Evolutionary conservation across 1,284 basidiomycete genomes (phyloP).

Genomic region (Cutaneotrichosporon dermatis): DNA sequence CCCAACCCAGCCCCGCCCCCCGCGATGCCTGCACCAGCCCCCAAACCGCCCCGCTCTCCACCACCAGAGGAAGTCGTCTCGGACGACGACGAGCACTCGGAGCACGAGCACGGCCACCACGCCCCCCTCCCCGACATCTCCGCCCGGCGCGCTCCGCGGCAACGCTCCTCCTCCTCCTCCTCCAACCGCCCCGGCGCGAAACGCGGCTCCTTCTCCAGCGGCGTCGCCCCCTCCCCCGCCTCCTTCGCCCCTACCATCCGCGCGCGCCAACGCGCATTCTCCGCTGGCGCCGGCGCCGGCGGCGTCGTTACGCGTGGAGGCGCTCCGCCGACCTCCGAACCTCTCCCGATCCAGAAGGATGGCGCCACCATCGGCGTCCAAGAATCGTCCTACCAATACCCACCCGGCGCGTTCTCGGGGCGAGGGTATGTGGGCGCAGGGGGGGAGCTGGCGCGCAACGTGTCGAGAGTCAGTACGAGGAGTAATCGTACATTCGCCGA

Average conservation of each 20-base stretch:
- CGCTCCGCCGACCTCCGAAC: neutral
- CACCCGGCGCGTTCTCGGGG: too few relatives aligned
- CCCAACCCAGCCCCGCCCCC: too few relatives aligned
- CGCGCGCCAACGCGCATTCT: constrained; percentile 11
- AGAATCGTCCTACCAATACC: neutral
- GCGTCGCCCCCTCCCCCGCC: neutral
- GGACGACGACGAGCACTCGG: neutral
- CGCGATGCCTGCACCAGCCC: too few relatives aligned
- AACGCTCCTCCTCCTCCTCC: neutral
- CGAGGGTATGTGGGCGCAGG: neutral
- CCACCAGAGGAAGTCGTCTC: too few relatives aligned
- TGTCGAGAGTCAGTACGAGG: constrained; percentile 15
- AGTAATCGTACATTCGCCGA: constrained; percentile 19
- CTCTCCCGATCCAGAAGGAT: neutral
- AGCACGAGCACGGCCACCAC: constrained; percentile 4
- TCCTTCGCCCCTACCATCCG: neutral
- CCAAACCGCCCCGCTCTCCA: too few relatives aligned
- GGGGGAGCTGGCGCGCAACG: constrained; percentile 13
- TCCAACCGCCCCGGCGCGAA: neutral
- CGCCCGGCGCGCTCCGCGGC: neutral
- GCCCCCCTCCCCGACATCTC: constrained; percentile 10
- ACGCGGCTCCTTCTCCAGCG: neutral
- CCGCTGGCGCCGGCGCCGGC: constrained; percentile 10
- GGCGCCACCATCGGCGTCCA: neutral
- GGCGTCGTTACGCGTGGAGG: constrained; percentile 5